Conservation (phyloP, 495 filamentous ascomycete genomes). For the Clavariopsis aquatica region DNA sequence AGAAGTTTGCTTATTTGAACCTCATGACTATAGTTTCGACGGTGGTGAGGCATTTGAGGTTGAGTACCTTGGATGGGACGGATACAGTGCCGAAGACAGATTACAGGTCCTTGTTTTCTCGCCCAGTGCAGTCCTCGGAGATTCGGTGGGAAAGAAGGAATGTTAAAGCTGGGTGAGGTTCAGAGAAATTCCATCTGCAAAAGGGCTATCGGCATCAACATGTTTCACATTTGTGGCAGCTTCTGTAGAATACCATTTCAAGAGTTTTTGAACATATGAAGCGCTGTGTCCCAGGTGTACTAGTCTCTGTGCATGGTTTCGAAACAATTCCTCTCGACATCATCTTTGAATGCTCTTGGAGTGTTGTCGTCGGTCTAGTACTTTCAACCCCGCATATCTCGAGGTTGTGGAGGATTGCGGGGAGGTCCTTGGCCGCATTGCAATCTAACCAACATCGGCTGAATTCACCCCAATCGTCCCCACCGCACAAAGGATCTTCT, state of each 20-base stretch:
- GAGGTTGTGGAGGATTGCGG: not conserved
- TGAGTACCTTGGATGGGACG: constrained; percentile 39
- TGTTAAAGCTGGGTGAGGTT: not conserved
- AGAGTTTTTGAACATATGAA: too few relatives aligned
- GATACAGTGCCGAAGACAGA: constrained; percentile 53
- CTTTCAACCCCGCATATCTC: not conserved
- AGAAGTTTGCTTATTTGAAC: constrained; percentile 60
- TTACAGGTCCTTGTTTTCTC: constrained; percentile 3
- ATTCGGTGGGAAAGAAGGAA: constrained; percentile 1
- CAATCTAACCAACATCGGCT: not conserved
- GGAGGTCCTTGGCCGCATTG: not conserved
- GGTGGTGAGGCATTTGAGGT: constrained; percentile 54
- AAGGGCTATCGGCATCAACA: not conserved
- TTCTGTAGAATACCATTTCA: too few relatives aligned
- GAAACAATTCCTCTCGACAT: too few relatives aligned
- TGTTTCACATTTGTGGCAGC: too few relatives aligned
- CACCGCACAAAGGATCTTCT: not conserved
- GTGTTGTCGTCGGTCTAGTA: too few relatives aligned
- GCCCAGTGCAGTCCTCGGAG: not conserved
- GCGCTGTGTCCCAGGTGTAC: too few relatives aligned
- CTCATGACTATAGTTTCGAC: constrained; percentile 52
- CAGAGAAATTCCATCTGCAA: not conserved
- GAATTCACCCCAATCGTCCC: not conserved
- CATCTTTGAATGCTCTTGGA: too few relatives aligned
- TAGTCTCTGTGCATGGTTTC: too few relatives aligned